A percentile compares a stretch with the other conserved stretches of the same genome.
Evolutionary conservation across 2,329 filamentous ascomycete species (phyloP).

Genomic region (Aspergillus amoenus): DNA sequence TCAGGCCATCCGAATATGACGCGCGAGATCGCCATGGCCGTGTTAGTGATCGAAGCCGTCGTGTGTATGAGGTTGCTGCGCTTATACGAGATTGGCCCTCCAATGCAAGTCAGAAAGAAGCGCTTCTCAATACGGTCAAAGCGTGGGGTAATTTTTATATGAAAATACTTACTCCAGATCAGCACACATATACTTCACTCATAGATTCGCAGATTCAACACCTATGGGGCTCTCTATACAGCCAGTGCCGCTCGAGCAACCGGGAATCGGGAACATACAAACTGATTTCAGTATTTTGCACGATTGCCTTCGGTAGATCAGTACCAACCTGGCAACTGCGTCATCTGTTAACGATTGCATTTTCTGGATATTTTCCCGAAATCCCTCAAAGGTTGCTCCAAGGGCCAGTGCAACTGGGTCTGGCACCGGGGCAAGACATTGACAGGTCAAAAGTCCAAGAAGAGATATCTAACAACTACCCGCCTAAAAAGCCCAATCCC

Average conservation of each 20-base stretch:
- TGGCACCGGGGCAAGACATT: neutral
- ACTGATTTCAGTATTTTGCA: slow-evolving; percentile 21
- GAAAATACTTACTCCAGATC: neutral
- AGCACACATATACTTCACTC: neutral
- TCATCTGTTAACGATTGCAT: neutral
- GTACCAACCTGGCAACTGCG: neutral
- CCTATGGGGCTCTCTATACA: slow-evolving; percentile 15
- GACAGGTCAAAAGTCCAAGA: neutral
- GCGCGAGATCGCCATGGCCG: neutral
- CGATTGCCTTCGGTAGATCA: slow-evolving; percentile 15
- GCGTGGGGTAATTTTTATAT: neutral
- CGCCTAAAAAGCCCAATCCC: neutral
- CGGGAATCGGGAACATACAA: slow-evolving; percentile 13
- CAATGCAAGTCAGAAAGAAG: neutral
- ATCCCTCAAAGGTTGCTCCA: neutral
- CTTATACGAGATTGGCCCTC: neutral
- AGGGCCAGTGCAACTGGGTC: neutral
- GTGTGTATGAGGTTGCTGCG: neutral
- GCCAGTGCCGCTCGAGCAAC: slow-evolving; percentile 12
- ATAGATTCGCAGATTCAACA: neutral
- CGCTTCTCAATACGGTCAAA: neutral
- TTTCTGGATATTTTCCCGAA: neutral
- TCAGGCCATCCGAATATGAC: neutral
- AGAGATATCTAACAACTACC: slow-evolving; percentile 8
- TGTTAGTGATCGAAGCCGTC: neutral